Conservation (phyloP, 2,329 filamentous ascomycete genomes). For the Teratosphaeria nubilosa region DNA sequence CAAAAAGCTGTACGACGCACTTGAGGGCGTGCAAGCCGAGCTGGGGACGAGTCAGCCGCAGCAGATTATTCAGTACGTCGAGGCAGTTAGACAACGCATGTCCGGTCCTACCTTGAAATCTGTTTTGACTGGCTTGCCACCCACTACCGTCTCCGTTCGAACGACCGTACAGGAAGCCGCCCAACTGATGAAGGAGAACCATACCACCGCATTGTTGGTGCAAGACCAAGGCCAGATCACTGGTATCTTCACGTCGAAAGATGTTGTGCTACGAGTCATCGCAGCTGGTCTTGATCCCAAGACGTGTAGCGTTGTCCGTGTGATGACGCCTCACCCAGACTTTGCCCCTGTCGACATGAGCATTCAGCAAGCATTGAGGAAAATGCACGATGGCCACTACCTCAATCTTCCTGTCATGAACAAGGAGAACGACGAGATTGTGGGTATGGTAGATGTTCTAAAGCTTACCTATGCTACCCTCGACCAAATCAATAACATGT, state of each 20-base stretch:
- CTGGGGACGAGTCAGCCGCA: constrained; percentile 91
- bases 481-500: constrained; percentile 91
- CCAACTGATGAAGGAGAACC: constrained; percentile 95
- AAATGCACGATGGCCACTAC: constrained; percentile 99
- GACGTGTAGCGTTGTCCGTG: constrained; percentile 93
- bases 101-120: constrained; percentile 93
- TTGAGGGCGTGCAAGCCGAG: constrained; percentile 96
- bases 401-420: constrained; percentile 98
- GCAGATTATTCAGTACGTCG: constrained; percentile 98
- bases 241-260: constrained; percentile 98
- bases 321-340: constrained; percentile 98
- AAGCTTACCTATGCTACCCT: constrained; percentile 97
- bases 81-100: constrained; percentile 92
- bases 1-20: constrained; percentile 91
- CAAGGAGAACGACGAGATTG: constrained; percentile 78
- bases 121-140: constrained; percentile 82
- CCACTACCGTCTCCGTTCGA: constrained; percentile 87
- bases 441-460: constrained; percentile 97
- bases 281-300: constrained; percentile 87
- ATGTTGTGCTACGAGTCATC: constrained; percentile 95
- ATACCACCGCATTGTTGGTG: constrained; percentile 90
- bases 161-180: constrained; percentile 96
- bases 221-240: constrained; percentile 96
- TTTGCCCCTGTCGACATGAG: constrained; percentile 99
- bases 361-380: constrained; percentile 92